A percentile compares a stretch with the other conserved stretches of the same genome.
Evolutionary conservation across 495 filamentous ascomycete species (phyloP).

Genomic region (Bathelium albidoporum): DNA sequence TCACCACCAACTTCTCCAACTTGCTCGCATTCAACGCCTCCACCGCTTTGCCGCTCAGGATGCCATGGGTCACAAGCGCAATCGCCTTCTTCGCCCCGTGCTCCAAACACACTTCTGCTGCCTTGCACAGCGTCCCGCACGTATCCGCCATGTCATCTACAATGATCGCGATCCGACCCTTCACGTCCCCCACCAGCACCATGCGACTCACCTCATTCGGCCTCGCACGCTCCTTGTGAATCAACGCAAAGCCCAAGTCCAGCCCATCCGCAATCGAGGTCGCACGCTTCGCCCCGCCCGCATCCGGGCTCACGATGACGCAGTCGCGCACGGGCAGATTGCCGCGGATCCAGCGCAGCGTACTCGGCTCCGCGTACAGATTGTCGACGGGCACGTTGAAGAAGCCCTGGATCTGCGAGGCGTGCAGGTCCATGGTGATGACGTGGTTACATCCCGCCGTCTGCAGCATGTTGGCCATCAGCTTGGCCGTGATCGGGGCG

Average conservation of each 20-base stretch:
- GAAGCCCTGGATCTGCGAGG: slow-evolving; percentile 78
- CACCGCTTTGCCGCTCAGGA: slow-evolving; percentile 83
- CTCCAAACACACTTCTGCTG: slow-evolving; percentile 80
- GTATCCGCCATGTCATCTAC: slow-evolving; percentile 80
- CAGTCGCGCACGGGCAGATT: slow-evolving; percentile 73
- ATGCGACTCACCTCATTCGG: slow-evolving; percentile 95
- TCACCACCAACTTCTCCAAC: slow-evolving; percentile 74
- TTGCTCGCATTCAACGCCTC: slow-evolving; percentile 77
- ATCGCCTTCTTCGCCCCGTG: slow-evolving; percentile 82
- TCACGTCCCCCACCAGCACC: slow-evolving; percentile 64
- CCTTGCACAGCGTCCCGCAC: slow-evolving; percentile 88
- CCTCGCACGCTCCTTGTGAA: slow-evolving; percentile 93
- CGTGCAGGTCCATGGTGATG: slow-evolving; percentile 50
- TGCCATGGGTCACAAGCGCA: slow-evolving; percentile 93
- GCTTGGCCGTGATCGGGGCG: slow-evolving; percentile 80
- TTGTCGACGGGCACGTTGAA: slow-evolving; percentile 98
- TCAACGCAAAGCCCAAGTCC: slow-evolving; percentile 91
- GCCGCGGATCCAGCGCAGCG: slow-evolving; percentile 81
- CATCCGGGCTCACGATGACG: slow-evolving; percentile 93
- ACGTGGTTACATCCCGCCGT: slow-evolving; percentile 63
- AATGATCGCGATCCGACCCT: slow-evolving; percentile 54
- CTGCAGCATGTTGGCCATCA: slow-evolving; percentile 97
- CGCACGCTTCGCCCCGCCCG: slow-evolving; percentile 90
- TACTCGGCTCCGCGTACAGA: slow-evolving; percentile 90
- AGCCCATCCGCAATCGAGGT: slow-evolving; percentile 94